These are phyloP conservation scores for Dactylis glomerata DNA, from an alignment of 176 grass and related monocot genomes.

Conservation along the genomic window DNA sequence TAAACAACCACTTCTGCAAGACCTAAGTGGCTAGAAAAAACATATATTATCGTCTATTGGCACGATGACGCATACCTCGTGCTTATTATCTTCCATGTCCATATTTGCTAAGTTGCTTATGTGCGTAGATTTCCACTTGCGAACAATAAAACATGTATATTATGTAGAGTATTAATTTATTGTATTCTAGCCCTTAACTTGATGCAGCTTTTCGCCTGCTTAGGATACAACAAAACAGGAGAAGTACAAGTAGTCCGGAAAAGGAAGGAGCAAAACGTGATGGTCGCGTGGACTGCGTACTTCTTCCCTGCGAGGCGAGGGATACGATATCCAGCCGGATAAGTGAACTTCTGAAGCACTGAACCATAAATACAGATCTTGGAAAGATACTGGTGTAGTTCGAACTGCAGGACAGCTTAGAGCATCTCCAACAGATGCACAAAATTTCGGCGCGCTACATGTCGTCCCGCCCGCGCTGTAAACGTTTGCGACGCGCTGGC, in stretches of 20 bases:
- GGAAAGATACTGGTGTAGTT: background rate
- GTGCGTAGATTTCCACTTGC: background rate
- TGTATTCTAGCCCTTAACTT: background rate
- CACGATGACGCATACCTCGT: background rate
- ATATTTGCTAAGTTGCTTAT: background rate
- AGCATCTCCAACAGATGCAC: too few relatives aligned
- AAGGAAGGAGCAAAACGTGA: conserved; percentile 15
- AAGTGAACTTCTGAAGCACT: background rate
- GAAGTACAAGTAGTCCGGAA: background rate
- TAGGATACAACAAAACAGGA: background rate
- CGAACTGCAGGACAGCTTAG: background rate
- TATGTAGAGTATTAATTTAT: background rate
- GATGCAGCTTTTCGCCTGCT: background rate
- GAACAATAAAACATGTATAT: background rate
- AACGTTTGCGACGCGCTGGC: too few relatives aligned
- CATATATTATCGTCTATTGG: background rate
- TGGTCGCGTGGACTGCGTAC: background rate
- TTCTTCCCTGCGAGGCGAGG: background rate
- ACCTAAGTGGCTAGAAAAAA: background rate
- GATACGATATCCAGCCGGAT: conserved; percentile 1
- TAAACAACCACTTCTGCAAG: background rate
- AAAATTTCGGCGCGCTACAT: too few relatives aligned
- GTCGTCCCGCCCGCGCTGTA: too few relatives aligned
- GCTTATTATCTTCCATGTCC: too few relatives aligned
- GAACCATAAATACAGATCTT: background rate